A percentile compares a stretch with the other conserved stretches of the same genome.
phyloP scores from a whole-genome alignment of 2,329 filamentous ascomycete genomes.

The Aspergillus niger region DNA sequence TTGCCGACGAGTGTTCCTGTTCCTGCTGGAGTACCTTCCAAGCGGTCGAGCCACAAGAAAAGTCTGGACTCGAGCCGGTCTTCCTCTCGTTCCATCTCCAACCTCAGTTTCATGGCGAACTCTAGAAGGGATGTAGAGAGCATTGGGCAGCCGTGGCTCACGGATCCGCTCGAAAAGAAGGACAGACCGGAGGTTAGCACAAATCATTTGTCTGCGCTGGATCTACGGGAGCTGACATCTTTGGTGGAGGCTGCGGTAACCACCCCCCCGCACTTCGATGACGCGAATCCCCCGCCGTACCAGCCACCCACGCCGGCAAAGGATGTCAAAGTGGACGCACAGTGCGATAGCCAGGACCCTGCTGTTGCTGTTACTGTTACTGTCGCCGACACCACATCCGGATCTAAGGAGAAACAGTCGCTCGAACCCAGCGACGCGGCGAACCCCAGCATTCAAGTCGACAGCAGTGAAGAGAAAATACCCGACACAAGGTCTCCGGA shows the following conservation, averaged over 20 bases:
- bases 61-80: constrained; percentile 26
- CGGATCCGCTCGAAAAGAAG: constrained; percentile 26
- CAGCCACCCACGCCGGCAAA: constrained; percentile 11
- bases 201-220: constrained; percentile 30
- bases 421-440: neutral
- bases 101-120: constrained; percentile 31
- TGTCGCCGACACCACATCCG: neutral
- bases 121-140: constrained; percentile 38
- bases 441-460: neutral
- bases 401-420: neutral
- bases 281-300: constrained; percentile 26
- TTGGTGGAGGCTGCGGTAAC: constrained; percentile 38
- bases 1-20: constrained; percentile 22
- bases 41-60: constrained; percentile 24
- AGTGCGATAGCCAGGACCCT: neutral
- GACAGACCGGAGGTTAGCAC: constrained; percentile 19
- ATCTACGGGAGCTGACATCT: constrained; percentile 36
- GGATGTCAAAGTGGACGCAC: neutral
- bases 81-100: constrained; percentile 15
- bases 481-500: neutral
- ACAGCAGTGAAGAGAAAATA: neutral
- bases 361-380: neutral
- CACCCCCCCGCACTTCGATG: constrained; percentile 26
- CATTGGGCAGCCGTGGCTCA: constrained; percentile 42
- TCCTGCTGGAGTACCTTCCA: neutral